Evolutionary conservation across 2,329 filamentous ascomycete genomes (phyloP), one percentile per base, ranked within the genome.

Genomic region (Aureobasidium sp.): DNA sequence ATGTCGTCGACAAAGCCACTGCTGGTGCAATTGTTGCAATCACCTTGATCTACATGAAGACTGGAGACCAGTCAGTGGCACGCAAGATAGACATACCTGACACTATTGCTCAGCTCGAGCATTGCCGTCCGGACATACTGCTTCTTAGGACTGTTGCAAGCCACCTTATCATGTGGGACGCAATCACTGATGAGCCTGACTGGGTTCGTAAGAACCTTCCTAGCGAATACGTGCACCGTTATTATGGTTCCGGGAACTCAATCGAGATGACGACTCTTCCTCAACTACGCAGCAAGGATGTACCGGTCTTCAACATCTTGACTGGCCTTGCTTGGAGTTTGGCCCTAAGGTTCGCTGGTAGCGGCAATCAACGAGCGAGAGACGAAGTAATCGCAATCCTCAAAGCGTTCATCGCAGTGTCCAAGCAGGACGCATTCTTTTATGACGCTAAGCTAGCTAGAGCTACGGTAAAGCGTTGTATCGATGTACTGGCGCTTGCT

Each of bases 41-140:
- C 63, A 85, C 91, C 1, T 82, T 99, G 60, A 93, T 99, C 35
- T 99, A 93, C 73, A 94, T 99, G 90, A 97, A 97, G 75, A 94
- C 93, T 0, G 90, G 95, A 66, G 90, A 99, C 70, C 82, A 85
- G 63, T 85, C 89, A 17, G 83, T 99, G 22, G 94, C 94, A 3
- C 85, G 87, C 61, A 97, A 97, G 77, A 87, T 99, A 58, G 91
- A 97, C 71, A 86, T 97, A 0, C 95, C 95, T 0, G 89, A 96
- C 66, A 95, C 94, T 0, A 78, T 89, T 29, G 81, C 94, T 37
- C 92, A 97, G 67, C 97, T 96, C 72, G 94, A 97, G 72, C 97
- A 97, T 71, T 88, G 97, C 19, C 86, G 94, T 2, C 94, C 94
- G 0, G 94, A 99, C 70, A 86, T 97, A 45, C 88, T 99, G 66